Conservation (phyloP, 495 filamentous ascomycete species). For the Oidiodendron maius region DNA sequence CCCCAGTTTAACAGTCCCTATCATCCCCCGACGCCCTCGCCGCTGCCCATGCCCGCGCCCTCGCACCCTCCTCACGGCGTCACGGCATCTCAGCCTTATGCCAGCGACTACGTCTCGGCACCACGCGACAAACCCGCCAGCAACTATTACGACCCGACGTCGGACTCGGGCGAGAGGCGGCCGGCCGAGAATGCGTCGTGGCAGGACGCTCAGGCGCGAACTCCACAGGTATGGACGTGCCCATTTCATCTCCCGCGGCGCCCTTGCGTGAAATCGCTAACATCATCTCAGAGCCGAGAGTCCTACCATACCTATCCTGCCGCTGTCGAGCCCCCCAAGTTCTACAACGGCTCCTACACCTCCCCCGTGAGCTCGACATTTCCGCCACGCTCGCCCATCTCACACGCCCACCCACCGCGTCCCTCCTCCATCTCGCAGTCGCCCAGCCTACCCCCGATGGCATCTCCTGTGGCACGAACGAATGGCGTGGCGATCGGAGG, state of each 20-base stretch:
- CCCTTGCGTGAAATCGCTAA: constrained; percentile 40
- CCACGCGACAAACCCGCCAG: constrained; percentile 39
- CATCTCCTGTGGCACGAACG: constrained; percentile 40
- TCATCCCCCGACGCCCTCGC: constrained; percentile 16
- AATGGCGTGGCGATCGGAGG: constrained; percentile 33
- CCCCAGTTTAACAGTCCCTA: constrained; percentile 21
- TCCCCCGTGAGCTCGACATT: constrained; percentile 50
- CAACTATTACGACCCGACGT: constrained; percentile 52
- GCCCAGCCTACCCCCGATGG: constrained; percentile 45
- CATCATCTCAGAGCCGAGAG: constrained; percentile 33
- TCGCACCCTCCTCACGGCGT: constrained; percentile 17
- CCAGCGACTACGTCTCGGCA: constrained; percentile 15
- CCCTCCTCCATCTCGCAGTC: constrained; percentile 39
- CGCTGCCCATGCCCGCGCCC: constrained; percentile 16
- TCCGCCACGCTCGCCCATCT: constrained; percentile 47
- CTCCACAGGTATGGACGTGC: constrained; percentile 35
- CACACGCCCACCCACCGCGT: constrained; percentile 48
- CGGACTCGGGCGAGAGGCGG: constrained; percentile 42
- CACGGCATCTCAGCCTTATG: constrained; percentile 12
- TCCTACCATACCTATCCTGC: constrained; percentile 40
- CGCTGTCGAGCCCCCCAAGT: constrained; percentile 36
- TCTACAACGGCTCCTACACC: constrained; percentile 56
- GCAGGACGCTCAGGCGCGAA: constrained; percentile 27
- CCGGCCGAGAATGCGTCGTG: constrained; percentile 35
- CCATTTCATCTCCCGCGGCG: constrained; percentile 36